Conservation (phyloP, 2,329 filamentous ascomycete species). For the Bipolaris victoriae region DNA sequence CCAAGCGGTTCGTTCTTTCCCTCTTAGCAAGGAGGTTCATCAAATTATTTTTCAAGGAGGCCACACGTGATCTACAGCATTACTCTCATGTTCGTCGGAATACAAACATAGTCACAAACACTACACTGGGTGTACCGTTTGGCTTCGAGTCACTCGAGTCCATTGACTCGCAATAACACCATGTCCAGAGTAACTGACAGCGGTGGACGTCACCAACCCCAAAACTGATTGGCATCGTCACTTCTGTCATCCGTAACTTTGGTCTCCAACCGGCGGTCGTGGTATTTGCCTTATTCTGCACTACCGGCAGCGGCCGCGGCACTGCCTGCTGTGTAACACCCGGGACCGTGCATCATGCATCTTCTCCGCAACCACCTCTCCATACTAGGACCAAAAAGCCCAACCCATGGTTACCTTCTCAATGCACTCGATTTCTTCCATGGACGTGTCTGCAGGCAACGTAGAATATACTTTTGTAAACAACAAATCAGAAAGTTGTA, state of each 20-base stretch:
- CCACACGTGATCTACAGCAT: constrained; percentile 2
- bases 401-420: constrained; percentile 12
- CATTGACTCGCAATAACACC: constrained; percentile 28
- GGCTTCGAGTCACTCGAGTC: constrained; percentile 18
- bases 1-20: too few relatives aligned
- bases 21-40: background rate
- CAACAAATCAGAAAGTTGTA: too few relatives aligned
- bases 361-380: constrained; percentile 15
- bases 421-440: constrained; percentile 9
- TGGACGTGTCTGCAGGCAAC: background rate
- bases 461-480: too few relatives aligned
- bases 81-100: background rate
- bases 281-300: constrained; percentile 17
- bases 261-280: constrained; percentile 9
- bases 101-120: constrained; percentile 9
- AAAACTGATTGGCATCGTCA: constrained; percentile 16
- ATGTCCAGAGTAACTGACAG: constrained; percentile 13
- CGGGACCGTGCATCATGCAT: constrained; percentile 9
- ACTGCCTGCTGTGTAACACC: constrained; percentile 25
- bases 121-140: background rate
- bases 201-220: constrained; percentile 5
- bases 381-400: constrained; percentile 1
- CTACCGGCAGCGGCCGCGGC: constrained; percentile 22
- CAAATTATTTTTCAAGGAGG: background rate
- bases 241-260: constrained; percentile 11